Evolutionary conservation across 495 filamentous ascomycete species (phyloP), one percentile per base, ranked within the genome.

Genomic region (Viridothelium virens): DNA sequence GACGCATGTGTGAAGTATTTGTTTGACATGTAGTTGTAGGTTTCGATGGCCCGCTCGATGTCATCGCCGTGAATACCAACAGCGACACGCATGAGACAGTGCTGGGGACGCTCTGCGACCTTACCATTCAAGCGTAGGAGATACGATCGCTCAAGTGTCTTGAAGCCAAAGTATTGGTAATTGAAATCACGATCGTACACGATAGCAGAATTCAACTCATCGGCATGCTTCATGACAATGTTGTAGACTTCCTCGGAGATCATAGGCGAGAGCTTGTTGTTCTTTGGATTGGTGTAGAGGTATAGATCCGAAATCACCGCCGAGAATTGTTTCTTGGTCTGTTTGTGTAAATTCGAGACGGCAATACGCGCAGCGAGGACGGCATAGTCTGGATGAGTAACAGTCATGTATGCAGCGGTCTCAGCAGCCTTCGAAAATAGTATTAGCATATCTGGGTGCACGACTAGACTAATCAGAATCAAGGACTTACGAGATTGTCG

Each of bases 151-250:
- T 98, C 94, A 48, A 98, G 83, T 2, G 94, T 98, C 86, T 98
- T 98, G 87, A 98, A 98, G 65, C 94, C 94, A 67, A 98, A 98
- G 81, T 91, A 98, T 81, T 98, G 96, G 81, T 98, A 98, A 83
- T 97, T 97, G 84, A 98, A 98, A 75, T 98, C 94, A 65, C 94
- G 87, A 79, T 98, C 94, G 70, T 97, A 98, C 69, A 98, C 94
- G 72, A 98, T 97, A 69, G 94, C 93, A 16, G 94, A 97, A 82
- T 98, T 96, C 46, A 98, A 83, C 74, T 97, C 94, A 33, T 96
- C 93, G 64, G 89, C 90, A 77, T 98, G 91, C 76, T 90, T 91
- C 89, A 93, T 92, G 70, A 98, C 88, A 65, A 84, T 89, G 68
- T 97, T 90, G 74, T 96, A 95, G 16, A 86, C 91, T 65, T 90